phyloP scores from a whole-genome alignment of 805 yeast genomes.

The Kluyveromyces wickerhamii region DNA sequence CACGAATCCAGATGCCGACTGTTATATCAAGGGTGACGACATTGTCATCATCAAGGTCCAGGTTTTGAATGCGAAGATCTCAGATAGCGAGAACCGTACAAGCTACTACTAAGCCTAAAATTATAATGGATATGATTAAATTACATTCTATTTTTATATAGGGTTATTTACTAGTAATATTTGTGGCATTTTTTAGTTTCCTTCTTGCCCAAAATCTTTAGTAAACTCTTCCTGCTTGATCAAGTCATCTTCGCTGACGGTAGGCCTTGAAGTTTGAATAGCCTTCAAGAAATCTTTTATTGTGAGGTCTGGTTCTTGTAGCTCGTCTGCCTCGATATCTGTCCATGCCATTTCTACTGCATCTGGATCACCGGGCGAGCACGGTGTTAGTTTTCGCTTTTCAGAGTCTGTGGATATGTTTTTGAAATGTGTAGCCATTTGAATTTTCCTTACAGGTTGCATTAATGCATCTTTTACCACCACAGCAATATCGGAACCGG shows the following conservation, averaged over 20 bases:
- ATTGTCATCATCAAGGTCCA: slow-evolving; percentile 59
- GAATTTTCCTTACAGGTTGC: slow-evolving; percentile 96
- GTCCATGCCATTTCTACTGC: slow-evolving; percentile 92
- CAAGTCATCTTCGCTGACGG: slow-evolving; percentile 82
- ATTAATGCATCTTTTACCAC: slow-evolving; percentile 95
- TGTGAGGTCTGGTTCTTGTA: slow-evolving; percentile 82
- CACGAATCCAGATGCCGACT: slow-evolving; percentile 60
- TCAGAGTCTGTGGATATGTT: slow-evolving; percentile 37
- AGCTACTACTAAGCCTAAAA: slow-evolving; percentile 8
- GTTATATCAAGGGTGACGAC: slow-evolving; percentile 57
- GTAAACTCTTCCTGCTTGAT: slow-evolving; percentile 82
- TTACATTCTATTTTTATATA: slow-evolving; percentile 1
- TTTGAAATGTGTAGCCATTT: slow-evolving; percentile 92
- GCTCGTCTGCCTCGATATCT: slow-evolving; percentile 81
- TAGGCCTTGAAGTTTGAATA: slow-evolving; percentile 84
- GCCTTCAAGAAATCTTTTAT: slow-evolving; percentile 92
- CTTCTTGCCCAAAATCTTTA: slow-evolving; percentile 94
- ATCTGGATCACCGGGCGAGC: slow-evolving; percentile 91
- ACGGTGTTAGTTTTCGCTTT: slow-evolving; percentile 60
- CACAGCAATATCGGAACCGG: slow-evolving; percentile 95
- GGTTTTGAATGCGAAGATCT: slow-evolving; percentile 63
- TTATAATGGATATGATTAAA: neutral
- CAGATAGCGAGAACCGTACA: slow-evolving; percentile 64
- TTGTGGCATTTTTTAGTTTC: slow-evolving; percentile 43
- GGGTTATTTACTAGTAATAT: neutral